These are phyloP conservation scores for Neonectria hederae DNA, from an alignment of 2,329 filamentous ascomycete genomes.

Conservation along the genomic window DNA sequence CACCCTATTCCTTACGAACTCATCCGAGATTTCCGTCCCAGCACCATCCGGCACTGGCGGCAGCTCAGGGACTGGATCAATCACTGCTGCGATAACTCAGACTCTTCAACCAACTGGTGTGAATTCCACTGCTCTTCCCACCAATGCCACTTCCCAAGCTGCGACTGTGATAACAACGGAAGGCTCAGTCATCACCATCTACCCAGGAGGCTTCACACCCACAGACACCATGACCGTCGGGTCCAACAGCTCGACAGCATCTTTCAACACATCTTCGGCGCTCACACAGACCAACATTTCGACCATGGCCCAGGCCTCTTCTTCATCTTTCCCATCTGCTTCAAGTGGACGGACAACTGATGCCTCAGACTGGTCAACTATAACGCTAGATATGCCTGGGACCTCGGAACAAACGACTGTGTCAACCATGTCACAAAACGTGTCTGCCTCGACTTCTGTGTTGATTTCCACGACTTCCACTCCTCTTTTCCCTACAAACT, in stretches of 20 bases:
- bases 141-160: constrained; percentile 15
- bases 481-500: background rate
- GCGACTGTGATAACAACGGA: constrained; percentile 23
- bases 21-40: background rate
- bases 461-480: constrained; percentile 9
- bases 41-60: background rate
- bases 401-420: background rate
- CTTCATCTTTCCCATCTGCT: constrained; percentile 1
- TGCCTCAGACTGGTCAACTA: constrained; percentile 31
- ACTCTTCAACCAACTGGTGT: constrained; percentile 7
- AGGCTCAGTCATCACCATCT: constrained; percentile 30
- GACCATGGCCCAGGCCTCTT: background rate
- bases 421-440: constrained; percentile 3
- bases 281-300: constrained; percentile 18
- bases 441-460: constrained; percentile 11
- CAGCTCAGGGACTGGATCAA: constrained; percentile 6
- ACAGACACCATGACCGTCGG: constrained; percentile 16
- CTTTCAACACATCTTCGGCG: constrained; percentile 15
- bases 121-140: constrained; percentile 20
- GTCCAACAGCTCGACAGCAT: constrained; percentile 12
- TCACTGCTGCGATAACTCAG: constrained; percentile 1
- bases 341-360: constrained; percentile 2
- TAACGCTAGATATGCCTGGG: constrained; percentile 16
- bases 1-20: constrained; percentile 6
- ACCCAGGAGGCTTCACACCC: constrained; percentile 24